Percentiles rank a stretch among this genome's conserved stretches.
phyloP scores from a whole-genome alignment of 768 basidiomycete genomes.

The Hydnomerulius pinastri region DNA sequence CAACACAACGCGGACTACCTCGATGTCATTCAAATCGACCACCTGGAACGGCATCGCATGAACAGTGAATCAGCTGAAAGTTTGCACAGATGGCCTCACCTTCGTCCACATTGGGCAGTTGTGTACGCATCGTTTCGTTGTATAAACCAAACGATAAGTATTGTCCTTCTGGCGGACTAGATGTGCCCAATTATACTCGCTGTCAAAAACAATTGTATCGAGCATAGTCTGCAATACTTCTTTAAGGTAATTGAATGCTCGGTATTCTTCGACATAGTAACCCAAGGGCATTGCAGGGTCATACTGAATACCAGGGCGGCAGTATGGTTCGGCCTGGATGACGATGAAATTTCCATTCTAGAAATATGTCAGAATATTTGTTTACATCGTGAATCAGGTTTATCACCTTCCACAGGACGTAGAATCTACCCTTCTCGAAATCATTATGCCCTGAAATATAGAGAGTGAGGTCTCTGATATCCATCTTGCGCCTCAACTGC shows the following conservation, averaged over 20 bases:
- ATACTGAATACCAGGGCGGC: slow-evolving; percentile 13
- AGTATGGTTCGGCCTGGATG: slow-evolving; percentile 34
- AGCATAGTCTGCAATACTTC: slow-evolving; percentile 37
- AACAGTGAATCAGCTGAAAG: neutral
- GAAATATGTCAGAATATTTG: slow-evolving; percentile 7
- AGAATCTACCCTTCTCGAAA: slow-evolving; percentile 20
- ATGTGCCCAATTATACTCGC: slow-evolving; percentile 36
- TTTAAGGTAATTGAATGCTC: slow-evolving; percentile 24
- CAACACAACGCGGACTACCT: slow-evolving; percentile 15
- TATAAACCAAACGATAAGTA: slow-evolving; percentile 28
- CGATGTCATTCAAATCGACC: slow-evolving; percentile 33
- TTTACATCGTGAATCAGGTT: neutral
- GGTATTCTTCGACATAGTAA: slow-evolving; percentile 16
- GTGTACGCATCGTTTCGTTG: slow-evolving; percentile 20
- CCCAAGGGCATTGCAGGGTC: neutral
- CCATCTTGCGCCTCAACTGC: slow-evolving; percentile 25
- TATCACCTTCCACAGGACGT: slow-evolving; percentile 28
- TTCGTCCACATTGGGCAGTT: slow-evolving; percentile 33
- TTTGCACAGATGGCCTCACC: slow-evolving; percentile 7
- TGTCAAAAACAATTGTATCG: slow-evolving; percentile 29
- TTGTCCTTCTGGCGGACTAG: slow-evolving; percentile 31
- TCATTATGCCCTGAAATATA: slow-evolving; percentile 9
- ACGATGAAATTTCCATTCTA: slow-evolving; percentile 30
- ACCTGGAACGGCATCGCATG: slow-evolving; percentile 18
- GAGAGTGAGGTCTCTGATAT: slow-evolving; percentile 26